These are phyloP conservation scores for Quercus lobata DNA, from an alignment of 331 rosid species.

Conservation along the genomic window DNA sequence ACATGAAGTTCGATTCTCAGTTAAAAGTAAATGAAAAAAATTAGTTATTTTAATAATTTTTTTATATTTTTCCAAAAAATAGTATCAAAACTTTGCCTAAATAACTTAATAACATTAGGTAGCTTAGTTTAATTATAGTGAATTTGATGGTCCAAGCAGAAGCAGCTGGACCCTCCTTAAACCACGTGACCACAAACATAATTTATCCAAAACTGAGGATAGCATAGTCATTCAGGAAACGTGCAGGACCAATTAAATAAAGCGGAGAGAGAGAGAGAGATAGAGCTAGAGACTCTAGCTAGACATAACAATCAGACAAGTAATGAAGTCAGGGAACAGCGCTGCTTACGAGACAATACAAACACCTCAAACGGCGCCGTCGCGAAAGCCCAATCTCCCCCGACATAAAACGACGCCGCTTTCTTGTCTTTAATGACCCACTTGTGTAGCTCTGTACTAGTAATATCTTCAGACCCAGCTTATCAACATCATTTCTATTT, in stretches of 20 bases:
- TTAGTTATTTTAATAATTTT: too few relatives aligned
- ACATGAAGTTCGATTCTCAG: too few relatives aligned
- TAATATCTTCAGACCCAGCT: background rate
- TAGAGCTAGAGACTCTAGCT: background rate
- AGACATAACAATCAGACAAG: background rate
- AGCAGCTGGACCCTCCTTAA: too few relatives aligned
- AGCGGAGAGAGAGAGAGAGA: background rate
- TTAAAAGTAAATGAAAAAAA: too few relatives aligned
- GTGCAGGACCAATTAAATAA: background rate
- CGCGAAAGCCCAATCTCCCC: background rate
- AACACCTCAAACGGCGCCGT: constrained; percentile 42
- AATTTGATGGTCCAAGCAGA: too few relatives aligned
- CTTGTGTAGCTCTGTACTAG: background rate
- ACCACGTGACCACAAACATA: too few relatives aligned
- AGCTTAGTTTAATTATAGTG: too few relatives aligned
- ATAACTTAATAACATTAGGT: too few relatives aligned
- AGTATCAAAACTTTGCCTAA: too few relatives aligned
- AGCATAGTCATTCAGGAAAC: background rate
- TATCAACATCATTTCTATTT: constrained; percentile 4
- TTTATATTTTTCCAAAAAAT: too few relatives aligned
- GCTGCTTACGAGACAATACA: constrained; percentile 26
- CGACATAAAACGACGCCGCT: constrained; percentile 37
- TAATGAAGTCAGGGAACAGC: constrained; percentile 16
- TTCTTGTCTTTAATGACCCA: background rate
- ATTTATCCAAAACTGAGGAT: background rate